These are phyloP conservation scores for Prunus davidiana DNA, from an alignment of 306 rosid species.

Conservation along the genomic window DNA sequence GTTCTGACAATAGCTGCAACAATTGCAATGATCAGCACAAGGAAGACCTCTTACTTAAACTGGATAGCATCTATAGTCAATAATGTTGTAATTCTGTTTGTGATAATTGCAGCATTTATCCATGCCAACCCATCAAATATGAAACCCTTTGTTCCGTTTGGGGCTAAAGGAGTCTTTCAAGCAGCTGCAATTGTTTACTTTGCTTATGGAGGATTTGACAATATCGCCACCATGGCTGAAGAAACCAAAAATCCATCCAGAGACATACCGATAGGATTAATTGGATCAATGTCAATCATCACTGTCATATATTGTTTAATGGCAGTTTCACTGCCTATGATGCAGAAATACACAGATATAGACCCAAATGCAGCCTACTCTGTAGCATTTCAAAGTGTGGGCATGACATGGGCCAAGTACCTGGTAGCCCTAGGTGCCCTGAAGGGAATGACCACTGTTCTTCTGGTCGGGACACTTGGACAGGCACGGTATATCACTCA, in stretches of 20 bases:
- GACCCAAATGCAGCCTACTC: conserved; percentile 62
- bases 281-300: conserved; percentile 74
- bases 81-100: conserved; percentile 45
- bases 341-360: conserved; percentile 68
- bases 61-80: conserved; percentile 69
- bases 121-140: conserved; percentile 53
- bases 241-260: conserved; percentile 70
- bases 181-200: conserved; percentile 71
- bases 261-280: conserved; percentile 65
- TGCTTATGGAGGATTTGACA: conserved; percentile 79
- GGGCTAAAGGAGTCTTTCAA: conserved; percentile 53
- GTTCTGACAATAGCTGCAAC: conserved; percentile 41
- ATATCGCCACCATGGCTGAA: conserved; percentile 68
- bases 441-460: conserved; percentile 79
- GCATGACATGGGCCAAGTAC: conserved; percentile 79
- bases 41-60: conserved; percentile 58
- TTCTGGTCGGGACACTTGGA: conserved; percentile 53
- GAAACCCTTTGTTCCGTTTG: conserved; percentile 56
- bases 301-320: conserved; percentile 62
- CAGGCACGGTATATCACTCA: conserved; percentile 64
- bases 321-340: conserved; percentile 69
- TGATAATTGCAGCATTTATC: conserved; percentile 48
- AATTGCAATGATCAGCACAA: conserved; percentile 62
- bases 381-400: conserved; percentile 58
- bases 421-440: conserved; percentile 70